phyloP scores from a whole-genome alignment of 495 filamentous ascomycete genomes.

The Gamarada debralockiae region DNA sequence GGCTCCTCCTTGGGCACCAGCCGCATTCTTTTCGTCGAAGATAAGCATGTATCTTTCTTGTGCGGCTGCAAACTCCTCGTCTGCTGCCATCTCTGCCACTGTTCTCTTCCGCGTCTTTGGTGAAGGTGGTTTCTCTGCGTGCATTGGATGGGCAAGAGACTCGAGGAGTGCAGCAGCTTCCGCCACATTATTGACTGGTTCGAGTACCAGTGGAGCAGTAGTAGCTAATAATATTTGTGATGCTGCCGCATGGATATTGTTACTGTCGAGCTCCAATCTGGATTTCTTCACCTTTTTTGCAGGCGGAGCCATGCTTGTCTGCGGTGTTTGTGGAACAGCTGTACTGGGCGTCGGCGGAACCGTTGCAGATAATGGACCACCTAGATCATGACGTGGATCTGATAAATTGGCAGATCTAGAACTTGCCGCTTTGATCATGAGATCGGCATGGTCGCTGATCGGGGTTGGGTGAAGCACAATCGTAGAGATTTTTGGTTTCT shows the following conservation, averaged over 20 bases:
- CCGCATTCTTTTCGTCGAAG: slow-evolving; percentile 73
- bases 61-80: slow-evolving; percentile 85
- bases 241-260: slow-evolving; percentile 69
- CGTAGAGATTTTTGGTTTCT: slow-evolving; percentile 65
- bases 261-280: slow-evolving; percentile 69
- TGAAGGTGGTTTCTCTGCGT: slow-evolving; percentile 68
- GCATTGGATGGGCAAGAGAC: slow-evolving; percentile 67
- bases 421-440: slow-evolving; percentile 54
- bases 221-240: slow-evolving; percentile 65
- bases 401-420: slow-evolving; percentile 11
- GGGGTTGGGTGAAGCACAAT: slow-evolving; percentile 83
- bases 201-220: slow-evolving; percentile 70
- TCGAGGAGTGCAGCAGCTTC: slow-evolving; percentile 67
- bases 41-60: slow-evolving; percentile 90
- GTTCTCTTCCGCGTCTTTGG: slow-evolving; percentile 92
- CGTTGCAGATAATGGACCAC: slow-evolving; percentile 45
- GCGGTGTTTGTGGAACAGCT: slow-evolving; percentile 58
- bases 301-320: slow-evolving; percentile 48
- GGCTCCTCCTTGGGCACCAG: slow-evolving; percentile 46
- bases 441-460: slow-evolving; percentile 66
- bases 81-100: slow-evolving; percentile 87
- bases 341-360: slow-evolving; percentile 60
- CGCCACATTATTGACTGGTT: slow-evolving; percentile 62
- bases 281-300: slow-evolving; percentile 65
- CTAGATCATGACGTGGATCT: slow-evolving; percentile 27